Conservation (phyloP, 495 filamentous ascomycete species). For the Penicillium cinerascens region DNA sequence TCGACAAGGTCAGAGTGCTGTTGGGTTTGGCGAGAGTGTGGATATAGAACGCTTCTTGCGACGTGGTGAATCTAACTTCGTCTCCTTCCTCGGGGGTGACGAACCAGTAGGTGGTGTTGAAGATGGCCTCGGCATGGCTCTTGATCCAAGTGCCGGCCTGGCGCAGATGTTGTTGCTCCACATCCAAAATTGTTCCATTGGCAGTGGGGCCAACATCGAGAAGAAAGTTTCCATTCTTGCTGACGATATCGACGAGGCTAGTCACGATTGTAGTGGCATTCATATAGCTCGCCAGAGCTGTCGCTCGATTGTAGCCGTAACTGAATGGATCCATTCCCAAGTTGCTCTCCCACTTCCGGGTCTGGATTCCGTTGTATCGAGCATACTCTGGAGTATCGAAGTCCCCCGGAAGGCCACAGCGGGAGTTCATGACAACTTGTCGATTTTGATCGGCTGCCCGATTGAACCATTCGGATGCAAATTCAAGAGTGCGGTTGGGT, state of each 20-base stretch:
- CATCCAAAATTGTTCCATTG: slow-evolving; percentile 49
- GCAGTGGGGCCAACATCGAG: slow-evolving; percentile 53
- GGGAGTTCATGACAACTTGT: slow-evolving; percentile 50
- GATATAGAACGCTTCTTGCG: slow-evolving; percentile 51
- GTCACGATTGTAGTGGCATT: slow-evolving; percentile 45
- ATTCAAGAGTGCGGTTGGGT: slow-evolving; percentile 45
- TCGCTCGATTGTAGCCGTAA: slow-evolving; percentile 55
- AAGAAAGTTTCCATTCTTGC: slow-evolving; percentile 56
- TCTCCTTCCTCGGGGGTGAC: slow-evolving; percentile 46
- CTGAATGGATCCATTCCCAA: slow-evolving; percentile 53
- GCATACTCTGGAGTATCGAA: slow-evolving; percentile 54
- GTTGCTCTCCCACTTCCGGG: slow-evolving; percentile 54
- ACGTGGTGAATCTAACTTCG: slow-evolving; percentile 49
- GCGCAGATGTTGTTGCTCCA: slow-evolving; percentile 42
- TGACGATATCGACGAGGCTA: slow-evolving; percentile 48
- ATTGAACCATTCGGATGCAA: slow-evolving; percentile 50
- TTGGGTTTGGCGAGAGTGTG: slow-evolving; percentile 42
- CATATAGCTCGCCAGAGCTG: slow-evolving; percentile 45
- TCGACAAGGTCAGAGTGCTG: slow-evolving; percentile 32
- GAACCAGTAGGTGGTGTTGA: slow-evolving; percentile 57
- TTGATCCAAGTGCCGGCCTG: slow-evolving; percentile 52
- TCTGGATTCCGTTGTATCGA: slow-evolving; percentile 42
- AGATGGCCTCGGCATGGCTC: slow-evolving; percentile 50
- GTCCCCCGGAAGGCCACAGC: slow-evolving; percentile 49
- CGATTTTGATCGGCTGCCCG: slow-evolving; percentile 27